Conservation (phyloP, 495 filamentous ascomycete genomes). For the Xylaria venustula region DNA sequence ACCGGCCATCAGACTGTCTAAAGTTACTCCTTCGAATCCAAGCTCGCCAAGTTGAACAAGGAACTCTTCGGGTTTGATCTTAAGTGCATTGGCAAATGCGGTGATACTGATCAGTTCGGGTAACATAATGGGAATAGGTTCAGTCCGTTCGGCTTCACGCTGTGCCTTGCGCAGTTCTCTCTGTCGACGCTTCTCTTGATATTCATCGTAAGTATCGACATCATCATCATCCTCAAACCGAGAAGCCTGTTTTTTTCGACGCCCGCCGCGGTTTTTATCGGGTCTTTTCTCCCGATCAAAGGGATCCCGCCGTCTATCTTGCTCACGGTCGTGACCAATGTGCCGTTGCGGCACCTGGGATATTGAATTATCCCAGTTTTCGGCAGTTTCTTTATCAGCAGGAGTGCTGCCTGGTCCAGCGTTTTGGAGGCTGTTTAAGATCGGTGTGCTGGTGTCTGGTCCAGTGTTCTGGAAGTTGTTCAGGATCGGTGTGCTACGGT, state of each 20-base stretch:
- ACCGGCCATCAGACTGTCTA: conserved; percentile 80
- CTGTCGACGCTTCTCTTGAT: conserved; percentile 33
- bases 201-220: conserved; percentile 35
- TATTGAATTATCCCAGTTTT: neutral
- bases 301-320: neutral
- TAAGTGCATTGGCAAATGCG: conserved; percentile 77
- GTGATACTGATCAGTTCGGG: conserved; percentile 89
- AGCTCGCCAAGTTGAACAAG: conserved; percentile 69
- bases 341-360: neutral
- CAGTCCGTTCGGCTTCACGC: conserved; percentile 32
- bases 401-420: neutral
- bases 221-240: conserved; percentile 18
- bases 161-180: conserved; percentile 38
- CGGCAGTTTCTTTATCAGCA: neutral
- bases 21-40: conserved; percentile 78
- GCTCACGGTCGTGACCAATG: neutral
- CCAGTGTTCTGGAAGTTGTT: too few relatives aligned
- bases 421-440: neutral
- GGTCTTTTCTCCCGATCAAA: neutral
- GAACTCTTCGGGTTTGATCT: conserved; percentile 68
- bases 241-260: conserved; percentile 10
- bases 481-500: neutral
- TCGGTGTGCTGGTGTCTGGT: neutral
- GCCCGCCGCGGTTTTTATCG: conserved; percentile 1
- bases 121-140: conserved; percentile 58